Conservation (phyloP, 345 rosid genomes). For the Mangifera indica region DNA sequence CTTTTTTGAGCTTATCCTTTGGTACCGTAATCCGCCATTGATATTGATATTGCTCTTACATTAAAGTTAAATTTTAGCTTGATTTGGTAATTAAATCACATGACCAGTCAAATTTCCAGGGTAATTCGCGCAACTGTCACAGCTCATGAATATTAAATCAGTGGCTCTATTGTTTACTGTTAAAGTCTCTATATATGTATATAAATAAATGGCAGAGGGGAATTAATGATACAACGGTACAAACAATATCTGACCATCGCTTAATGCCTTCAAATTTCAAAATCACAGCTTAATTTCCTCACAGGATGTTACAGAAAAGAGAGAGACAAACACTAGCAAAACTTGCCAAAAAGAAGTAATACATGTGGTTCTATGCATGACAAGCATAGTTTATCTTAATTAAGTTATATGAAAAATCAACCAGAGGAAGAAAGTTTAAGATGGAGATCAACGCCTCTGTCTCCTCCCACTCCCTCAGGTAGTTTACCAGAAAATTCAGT, state of each 20-base stretch:
- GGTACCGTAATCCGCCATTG: too few species aligned
- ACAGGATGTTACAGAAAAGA: background rate
- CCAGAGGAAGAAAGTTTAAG: slow-evolving; percentile 47
- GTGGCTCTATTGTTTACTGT: background rate
- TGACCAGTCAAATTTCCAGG: too few species aligned
- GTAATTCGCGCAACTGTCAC: too few species aligned
- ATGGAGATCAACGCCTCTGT: slow-evolving; percentile 41
- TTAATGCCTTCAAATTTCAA: slow-evolving; percentile 4
- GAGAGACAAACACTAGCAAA: background rate
- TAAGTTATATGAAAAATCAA: slow-evolving; percentile 8
- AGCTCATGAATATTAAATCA: too few species aligned
- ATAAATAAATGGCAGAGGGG: background rate
- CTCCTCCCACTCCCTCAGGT: slow-evolving; percentile 28
- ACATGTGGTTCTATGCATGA: background rate
- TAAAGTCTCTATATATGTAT: too few species aligned
- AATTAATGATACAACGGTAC: background rate
- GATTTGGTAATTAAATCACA: too few species aligned
- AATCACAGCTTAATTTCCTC: background rate
- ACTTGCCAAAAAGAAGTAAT: background rate
- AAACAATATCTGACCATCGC: background rate
- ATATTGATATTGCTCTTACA: too few species aligned
- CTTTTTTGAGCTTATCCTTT: too few species aligned
- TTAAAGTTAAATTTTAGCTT: too few species aligned
- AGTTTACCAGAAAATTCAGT: slow-evolving; percentile 28
- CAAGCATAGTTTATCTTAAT: background rate